Conservation (phyloP, 1,284 basidiomycete genomes). For the Ganoderma leucocontextum region DNA sequence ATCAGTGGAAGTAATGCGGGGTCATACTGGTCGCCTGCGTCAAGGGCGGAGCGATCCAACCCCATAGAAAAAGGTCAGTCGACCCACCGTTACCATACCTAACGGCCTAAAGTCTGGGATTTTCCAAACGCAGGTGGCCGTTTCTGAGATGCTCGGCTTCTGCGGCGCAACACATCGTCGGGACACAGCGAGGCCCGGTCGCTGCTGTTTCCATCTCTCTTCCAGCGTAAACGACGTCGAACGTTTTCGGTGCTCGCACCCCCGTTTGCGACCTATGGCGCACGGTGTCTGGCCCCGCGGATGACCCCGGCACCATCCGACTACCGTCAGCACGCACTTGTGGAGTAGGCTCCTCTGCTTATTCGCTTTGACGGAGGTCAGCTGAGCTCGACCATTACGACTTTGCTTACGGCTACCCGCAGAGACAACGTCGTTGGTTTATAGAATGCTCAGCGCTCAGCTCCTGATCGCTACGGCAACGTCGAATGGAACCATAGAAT, state of each 20-base stretch:
- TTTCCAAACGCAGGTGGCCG: not conserved
- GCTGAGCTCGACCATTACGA: not conserved
- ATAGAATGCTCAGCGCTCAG: not conserved
- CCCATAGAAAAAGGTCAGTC: not conserved
- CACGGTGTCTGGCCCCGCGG: not conserved
- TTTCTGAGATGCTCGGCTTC: not conserved
- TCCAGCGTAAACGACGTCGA: not conserved
- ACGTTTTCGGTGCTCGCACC: not conserved
- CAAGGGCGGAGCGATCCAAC: not conserved
- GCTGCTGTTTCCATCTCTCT: not conserved
- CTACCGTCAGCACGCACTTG: not conserved
- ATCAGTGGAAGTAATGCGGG: not conserved
- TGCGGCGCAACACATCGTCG: not conserved
- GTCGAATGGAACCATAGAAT: not conserved
- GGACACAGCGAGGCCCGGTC: not conserved
- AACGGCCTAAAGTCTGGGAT: not conserved
- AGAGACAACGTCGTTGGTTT: not conserved
- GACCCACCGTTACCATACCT: not conserved
- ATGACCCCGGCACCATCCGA: not conserved
- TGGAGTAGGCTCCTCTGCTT: not conserved
- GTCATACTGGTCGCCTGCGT: not conserved
- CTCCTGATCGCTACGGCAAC: not conserved
- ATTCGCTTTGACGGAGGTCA: not conserved
- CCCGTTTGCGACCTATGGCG: not conserved
- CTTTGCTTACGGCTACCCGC: not conserved